These are phyloP conservation scores for Ophiostoma tasmaniense DNA, from an alignment of 2,329 filamentous ascomycete species.

Conservation along the genomic window DNA sequence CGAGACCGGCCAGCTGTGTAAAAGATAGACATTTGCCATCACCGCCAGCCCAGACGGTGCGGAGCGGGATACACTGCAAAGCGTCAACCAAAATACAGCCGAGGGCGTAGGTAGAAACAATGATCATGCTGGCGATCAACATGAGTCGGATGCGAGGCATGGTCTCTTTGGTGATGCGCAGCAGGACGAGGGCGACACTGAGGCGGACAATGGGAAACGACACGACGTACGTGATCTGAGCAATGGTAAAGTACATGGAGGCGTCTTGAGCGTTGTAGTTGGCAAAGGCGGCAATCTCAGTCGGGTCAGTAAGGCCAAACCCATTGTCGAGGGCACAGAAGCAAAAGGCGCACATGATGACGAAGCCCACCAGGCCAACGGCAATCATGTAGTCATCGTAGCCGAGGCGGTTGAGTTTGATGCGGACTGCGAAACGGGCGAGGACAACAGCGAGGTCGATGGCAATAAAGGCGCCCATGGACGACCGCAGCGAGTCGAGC, in stretches of 20 bases:
- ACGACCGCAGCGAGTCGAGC: too few species aligned
- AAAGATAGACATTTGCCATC: too few species aligned
- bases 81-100: background rate
- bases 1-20: too few species aligned
- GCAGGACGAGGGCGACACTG: background rate
- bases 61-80: too few species aligned
- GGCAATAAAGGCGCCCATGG: too few species aligned
- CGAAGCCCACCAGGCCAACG: background rate
- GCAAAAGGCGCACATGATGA: background rate
- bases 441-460: background rate
- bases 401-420: background rate
- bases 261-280: too few species aligned
- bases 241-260: too few species aligned
- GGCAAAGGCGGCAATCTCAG: too few species aligned
- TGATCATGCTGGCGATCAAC: background rate
- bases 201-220: background rate
- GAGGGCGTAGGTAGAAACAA: background rate
- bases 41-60: too few species aligned
- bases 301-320: too few species aligned
- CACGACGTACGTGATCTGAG: background rate
- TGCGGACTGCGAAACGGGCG: background rate
- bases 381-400: background rate
- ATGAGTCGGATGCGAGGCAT: background rate
- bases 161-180: background rate
- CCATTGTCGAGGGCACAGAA: background rate